A percentile compares a stretch with the other conserved stretches of the same genome.
phyloP scores from a whole-genome alignment of 2,329 filamentous ascomycete genomes.

The Mollisiaceae sp. region DNA sequence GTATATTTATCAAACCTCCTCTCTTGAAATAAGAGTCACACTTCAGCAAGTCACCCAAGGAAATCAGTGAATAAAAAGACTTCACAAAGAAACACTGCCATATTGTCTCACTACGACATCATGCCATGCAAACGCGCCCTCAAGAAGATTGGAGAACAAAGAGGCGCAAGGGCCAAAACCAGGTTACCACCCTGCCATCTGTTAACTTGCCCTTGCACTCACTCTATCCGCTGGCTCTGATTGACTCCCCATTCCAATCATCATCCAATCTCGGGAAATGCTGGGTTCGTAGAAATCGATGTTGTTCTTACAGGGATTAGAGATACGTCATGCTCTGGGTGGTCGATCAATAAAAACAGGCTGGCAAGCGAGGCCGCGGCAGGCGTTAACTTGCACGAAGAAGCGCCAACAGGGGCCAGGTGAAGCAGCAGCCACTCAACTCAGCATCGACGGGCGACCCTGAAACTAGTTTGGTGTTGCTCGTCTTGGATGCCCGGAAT shows the following conservation, averaged over 20 bases:
- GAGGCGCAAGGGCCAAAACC: background rate
- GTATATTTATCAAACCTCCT: background rate
- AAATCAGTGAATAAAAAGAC: constrained; percentile 14
- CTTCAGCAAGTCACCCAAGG: background rate
- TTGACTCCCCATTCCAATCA: constrained; percentile 4
- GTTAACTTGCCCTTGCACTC: background rate
- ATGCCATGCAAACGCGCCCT: constrained; percentile 1
- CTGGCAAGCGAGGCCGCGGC: constrained; percentile 12
- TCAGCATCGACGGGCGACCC: background rate
- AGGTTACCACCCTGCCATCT: constrained; percentile 10
- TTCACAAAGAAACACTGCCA: constrained; percentile 9
- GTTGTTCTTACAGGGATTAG: background rate
- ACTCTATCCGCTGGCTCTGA: background rate
- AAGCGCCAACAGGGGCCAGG: constrained; percentile 5
- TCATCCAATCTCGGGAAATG: constrained; percentile 12
- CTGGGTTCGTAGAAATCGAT: background rate
- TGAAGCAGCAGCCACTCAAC: background rate
- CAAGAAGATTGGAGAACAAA: constrained; percentile 2
- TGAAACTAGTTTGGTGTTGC: constrained; percentile 3
- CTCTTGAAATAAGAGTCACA: background rate
- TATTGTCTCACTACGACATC: constrained; percentile 22
- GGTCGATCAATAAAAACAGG: constrained; percentile 19
- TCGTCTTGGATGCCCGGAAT: background rate
- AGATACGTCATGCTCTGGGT: constrained; percentile 4
- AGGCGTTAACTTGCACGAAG: background rate